phyloP scores from a whole-genome alignment of 495 filamentous ascomycete species.

The Corynascus novoguineensis region DNA sequence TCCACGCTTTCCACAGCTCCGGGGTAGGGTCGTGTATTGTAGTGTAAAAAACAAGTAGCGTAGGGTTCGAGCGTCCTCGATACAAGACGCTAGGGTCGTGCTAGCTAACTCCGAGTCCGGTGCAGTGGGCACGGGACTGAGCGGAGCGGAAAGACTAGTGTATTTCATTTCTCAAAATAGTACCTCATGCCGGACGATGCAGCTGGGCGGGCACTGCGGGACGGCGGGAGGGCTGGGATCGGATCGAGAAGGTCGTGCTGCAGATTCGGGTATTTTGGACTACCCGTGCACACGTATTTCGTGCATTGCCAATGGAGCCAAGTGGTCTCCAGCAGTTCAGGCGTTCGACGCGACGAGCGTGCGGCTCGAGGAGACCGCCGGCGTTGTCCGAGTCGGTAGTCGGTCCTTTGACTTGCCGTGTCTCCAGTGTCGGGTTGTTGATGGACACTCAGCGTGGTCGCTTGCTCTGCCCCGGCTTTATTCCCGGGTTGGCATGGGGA shows the following conservation, averaged over 20 bases:
- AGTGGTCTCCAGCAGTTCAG: no score
- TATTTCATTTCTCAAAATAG: no score
- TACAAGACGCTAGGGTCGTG: no score
- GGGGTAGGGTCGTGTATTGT: no score
- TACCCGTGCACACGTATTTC: slow-evolving; percentile 4
- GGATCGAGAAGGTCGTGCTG: slow-evolving; percentile 3
- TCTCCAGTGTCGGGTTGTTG: neutral
- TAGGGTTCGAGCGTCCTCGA: no score
- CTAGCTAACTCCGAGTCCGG: neutral
- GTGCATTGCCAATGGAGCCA: no score
- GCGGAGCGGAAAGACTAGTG: no score
- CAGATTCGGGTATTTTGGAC: slow-evolving; percentile 8
- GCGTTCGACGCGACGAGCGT: no score
- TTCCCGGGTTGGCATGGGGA: slow-evolving; percentile 5
- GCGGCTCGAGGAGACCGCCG: no score
- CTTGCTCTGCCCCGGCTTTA: neutral
- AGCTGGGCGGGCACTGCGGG: neutral
- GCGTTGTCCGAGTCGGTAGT: no score
- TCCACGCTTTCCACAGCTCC: neutral
- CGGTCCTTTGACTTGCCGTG: no score
- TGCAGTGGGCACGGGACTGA: neutral
- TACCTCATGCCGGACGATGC: neutral
- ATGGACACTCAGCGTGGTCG: neutral
- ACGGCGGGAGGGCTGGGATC: slow-evolving; percentile 5
- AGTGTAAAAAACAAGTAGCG: no score